A percentile compares a stretch with the other conserved stretches of the same genome.
phyloP scores from a whole-genome alignment of 2,329 filamentous ascomycete genomes.

The Chaetomium olivaceum region DNA sequence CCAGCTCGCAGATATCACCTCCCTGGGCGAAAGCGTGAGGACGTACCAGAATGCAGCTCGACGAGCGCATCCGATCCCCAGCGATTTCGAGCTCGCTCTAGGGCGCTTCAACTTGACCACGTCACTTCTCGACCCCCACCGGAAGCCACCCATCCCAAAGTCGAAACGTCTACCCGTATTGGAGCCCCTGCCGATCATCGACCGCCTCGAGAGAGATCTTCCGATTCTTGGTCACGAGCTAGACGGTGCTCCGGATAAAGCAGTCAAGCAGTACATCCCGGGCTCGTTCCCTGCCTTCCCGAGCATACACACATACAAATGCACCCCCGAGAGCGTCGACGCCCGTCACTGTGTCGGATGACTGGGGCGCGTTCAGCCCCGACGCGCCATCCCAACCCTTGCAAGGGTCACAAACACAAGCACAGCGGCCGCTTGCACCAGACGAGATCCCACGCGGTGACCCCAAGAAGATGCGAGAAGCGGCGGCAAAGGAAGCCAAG shows the following conservation, averaged over 20 bases:
- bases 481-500: slow-evolving; percentile 60
- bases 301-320: slow-evolving; percentile 64
- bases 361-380: slow-evolving; percentile 32
- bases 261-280: slow-evolving; percentile 58
- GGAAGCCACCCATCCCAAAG: slow-evolving; percentile 53
- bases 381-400: slow-evolving; percentile 29
- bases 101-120: slow-evolving; percentile 53
- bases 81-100: slow-evolving; percentile 59
- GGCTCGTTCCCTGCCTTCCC: slow-evolving; percentile 61
- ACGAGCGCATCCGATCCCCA: slow-evolving; percentile 54
- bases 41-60: slow-evolving; percentile 50
- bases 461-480: slow-evolving; percentile 59
- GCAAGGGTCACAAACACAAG: slow-evolving; percentile 20
- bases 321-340: slow-evolving; percentile 52
- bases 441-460: slow-evolving; percentile 50
- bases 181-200: slow-evolving; percentile 39
- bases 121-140: slow-evolving; percentile 56
- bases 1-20: slow-evolving; percentile 47
- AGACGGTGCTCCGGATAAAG: slow-evolving; percentile 59
- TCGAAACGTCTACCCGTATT: slow-evolving; percentile 42
- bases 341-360: slow-evolving; percentile 38
- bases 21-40: slow-evolving; percentile 52
- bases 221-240: slow-evolving; percentile 56
- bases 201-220: slow-evolving; percentile 42
- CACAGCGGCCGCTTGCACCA: slow-evolving; percentile 30